Conservation (phyloP, 75 land plant species). For the Pinus tabuliformis region DNA sequence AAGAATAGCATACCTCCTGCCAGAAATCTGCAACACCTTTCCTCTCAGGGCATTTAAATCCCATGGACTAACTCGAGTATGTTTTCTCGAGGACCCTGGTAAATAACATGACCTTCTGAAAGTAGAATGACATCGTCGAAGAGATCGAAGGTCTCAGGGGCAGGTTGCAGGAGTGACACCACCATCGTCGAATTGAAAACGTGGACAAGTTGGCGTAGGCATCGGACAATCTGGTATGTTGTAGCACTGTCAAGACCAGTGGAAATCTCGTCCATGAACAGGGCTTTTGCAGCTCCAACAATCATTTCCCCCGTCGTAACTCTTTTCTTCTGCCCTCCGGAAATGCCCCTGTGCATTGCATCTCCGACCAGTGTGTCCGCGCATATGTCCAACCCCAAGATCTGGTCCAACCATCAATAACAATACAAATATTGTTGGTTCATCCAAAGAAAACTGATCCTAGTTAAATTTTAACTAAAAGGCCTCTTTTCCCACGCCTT, state of each 20-base stretch:
- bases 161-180: conserved; percentile 74
- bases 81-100: conserved; percentile 78
- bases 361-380: conserved; percentile 39
- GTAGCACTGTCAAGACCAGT: conserved; percentile 96
- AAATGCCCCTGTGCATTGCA: conserved; percentile 35
- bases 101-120: conserved; percentile 81
- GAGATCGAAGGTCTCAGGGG: conserved; percentile 83
- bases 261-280: conserved; percentile 91
- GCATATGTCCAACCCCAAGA: conserved; percentile 35
- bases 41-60: conserved; percentile 89
- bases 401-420: conserved; percentile 14
- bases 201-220: conserved; percentile 40
- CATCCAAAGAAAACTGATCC: neutral
- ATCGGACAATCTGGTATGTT: conserved; percentile 74
- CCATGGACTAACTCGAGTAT: conserved; percentile 68
- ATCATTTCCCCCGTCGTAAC: conserved; percentile 72
- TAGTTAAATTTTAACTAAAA: too few species aligned
- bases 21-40: conserved; percentile 18
- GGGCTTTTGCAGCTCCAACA: conserved; percentile 70
- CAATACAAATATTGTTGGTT: neutral
- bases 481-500: too few species aligned
- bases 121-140: conserved; percentile 87
- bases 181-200: conserved; percentile 65
- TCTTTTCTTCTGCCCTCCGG: conserved; percentile 41
- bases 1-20: neutral